Conservation (phyloP, 768 basidiomycete species). For the Krasilnikovozyma curviuscula region DNA sequence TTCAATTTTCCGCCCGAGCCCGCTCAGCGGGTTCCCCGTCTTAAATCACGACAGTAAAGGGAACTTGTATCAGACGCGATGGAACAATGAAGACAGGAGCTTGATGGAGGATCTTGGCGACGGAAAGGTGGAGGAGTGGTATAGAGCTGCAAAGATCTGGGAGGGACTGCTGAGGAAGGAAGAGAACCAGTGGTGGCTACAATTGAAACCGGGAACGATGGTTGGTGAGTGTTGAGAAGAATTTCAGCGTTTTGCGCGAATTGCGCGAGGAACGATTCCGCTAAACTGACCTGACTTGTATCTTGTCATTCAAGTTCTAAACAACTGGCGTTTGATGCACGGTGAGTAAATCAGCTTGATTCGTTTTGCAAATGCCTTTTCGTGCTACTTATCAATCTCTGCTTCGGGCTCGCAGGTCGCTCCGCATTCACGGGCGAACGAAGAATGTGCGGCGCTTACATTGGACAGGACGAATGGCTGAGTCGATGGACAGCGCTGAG, state of each 20-base stretch:
- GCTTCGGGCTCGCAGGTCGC: too few relatives aligned
- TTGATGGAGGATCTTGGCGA: slow-evolving; percentile 43
- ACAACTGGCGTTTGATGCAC: slow-evolving; percentile 10
- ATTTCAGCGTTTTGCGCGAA: too few relatives aligned
- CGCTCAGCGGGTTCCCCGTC: slow-evolving; percentile 45
- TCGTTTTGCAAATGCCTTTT: too few relatives aligned
- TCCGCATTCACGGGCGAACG: slow-evolving; percentile 47
- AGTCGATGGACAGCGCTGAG: too few relatives aligned
- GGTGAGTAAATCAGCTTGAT: too few relatives aligned
- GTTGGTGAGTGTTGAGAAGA: slow-evolving; percentile 53
- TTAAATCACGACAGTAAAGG: slow-evolving; percentile 47
- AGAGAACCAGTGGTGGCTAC: slow-evolving; percentile 81
- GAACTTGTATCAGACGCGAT: slow-evolving; percentile 57
- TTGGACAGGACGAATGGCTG: slow-evolving; percentile 66
- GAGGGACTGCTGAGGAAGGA: slow-evolving; percentile 50
- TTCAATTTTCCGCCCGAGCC: slow-evolving; percentile 30
- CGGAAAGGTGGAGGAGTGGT: slow-evolving; percentile 59
- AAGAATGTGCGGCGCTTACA: slow-evolving; percentile 89
- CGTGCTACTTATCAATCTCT: too few relatives aligned
- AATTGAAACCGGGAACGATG: slow-evolving; percentile 68
- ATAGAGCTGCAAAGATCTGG: slow-evolving; percentile 64
- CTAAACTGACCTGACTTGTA: too few relatives aligned
- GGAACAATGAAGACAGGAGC: slow-evolving; percentile 89
- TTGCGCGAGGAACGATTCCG: too few relatives aligned
- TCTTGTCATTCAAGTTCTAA: too few relatives aligned